Evolutionary conservation across 2,329 filamentous ascomycete species (phyloP), one percentile per base, ranked within the genome.

Genomic region (Monilinia fructigena): DNA sequence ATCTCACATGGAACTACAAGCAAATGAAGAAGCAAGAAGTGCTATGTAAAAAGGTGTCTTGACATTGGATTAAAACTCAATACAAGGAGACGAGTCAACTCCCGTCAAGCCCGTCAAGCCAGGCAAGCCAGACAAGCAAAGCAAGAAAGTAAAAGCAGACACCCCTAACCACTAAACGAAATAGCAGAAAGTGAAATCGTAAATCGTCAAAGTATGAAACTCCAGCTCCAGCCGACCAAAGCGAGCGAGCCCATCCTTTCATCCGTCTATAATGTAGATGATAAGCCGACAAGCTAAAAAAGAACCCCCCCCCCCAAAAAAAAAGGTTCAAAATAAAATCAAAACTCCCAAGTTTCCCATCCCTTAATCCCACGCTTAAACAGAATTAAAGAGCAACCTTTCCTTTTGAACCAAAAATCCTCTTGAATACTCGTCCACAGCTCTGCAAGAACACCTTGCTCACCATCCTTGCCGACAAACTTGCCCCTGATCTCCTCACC

Each of bases 361-460:
- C 16, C 38, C 50, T 23, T 26, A 26, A 8, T 26, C 47, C 11
- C 7, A n/a, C 10, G 31, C 10, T 4, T 7, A 28, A 42, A 5
- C 16, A 6, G 23, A 31, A 26, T 47, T 16, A 65, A 35, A 65
- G 8, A 20, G 31, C 55, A 23, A 60, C 45, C 31, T 65, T 65
- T 28, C 55, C 31, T n/a, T 66, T 61, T 3, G 40, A 26, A n/a
- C 73, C 74, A 62, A 76, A 65, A 45, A 82, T 86, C 83, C 28
- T 86, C 83, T n/a, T 83, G 76, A 65, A 88, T 76, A 16, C 85
- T 83, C 73, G 80, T 82, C 82, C 83, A 86, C 60, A 88, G 70
- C 72, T 85, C 82, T 61, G 75, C 79, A 38, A 88, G 74, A 79
- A 86, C 83, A 66, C 81, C 79, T 26, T 77, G 75, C 23, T 76